Conservation (phyloP, 2,329 filamentous ascomycete genomes). For the Fusarium oxysporum region DNA sequence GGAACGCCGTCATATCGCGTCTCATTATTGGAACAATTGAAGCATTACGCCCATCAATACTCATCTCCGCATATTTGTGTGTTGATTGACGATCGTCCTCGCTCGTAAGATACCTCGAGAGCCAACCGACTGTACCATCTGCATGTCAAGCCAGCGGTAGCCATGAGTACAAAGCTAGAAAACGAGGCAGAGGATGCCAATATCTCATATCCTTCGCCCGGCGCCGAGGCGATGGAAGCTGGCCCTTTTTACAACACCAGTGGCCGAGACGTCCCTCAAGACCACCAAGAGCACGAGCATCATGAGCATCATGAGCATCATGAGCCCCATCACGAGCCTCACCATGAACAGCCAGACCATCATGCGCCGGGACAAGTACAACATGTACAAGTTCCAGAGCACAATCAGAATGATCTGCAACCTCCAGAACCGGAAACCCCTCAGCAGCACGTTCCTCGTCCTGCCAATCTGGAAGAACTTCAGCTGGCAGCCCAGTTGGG, state of each 20-base stretch:
- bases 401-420: conserved; percentile 48
- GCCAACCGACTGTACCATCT: conserved; percentile 3
- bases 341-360: conserved; percentile 42
- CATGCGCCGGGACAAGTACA: conserved; percentile 48
- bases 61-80: conserved; percentile 6
- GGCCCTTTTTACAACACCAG: conserved; percentile 59
- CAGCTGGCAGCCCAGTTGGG: conserved; percentile 69
- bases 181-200: conserved; percentile 51
- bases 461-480: conserved; percentile 65
- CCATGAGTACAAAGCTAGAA: conserved; percentile 52
- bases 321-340: conserved; percentile 40
- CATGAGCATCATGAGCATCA: conserved; percentile 41
- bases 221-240: conserved; percentile 57
- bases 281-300: conserved; percentile 47
- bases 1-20: conserved; percentile 37
- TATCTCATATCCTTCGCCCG: conserved; percentile 60
- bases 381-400: conserved; percentile 44
- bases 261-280: conserved; percentile 49
- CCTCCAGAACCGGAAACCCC: conserved; percentile 52
- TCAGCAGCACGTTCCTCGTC: conserved; percentile 56
- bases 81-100: conserved; percentile 23
- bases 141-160: conserved; percentile 8
- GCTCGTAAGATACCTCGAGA: conserved; percentile 17
- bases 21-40: conserved; percentile 24
- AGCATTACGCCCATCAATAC: conserved; percentile 3